These are phyloP conservation scores for Penicillium canariense DNA, from an alignment of 495 filamentous ascomycete genomes.

Conservation along the genomic window DNA sequence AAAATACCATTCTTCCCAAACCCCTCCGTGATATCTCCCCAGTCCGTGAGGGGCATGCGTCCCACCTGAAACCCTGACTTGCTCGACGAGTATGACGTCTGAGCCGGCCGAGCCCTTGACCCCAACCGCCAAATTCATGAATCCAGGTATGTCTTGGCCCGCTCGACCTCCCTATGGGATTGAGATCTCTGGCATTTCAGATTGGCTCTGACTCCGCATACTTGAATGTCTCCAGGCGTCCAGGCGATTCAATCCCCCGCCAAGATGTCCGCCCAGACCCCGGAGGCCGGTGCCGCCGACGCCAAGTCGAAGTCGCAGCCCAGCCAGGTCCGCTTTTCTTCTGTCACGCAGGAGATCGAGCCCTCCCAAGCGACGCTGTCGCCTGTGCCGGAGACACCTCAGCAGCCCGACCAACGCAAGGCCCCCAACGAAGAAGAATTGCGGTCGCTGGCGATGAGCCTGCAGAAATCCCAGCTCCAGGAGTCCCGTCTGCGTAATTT, in stretches of 20 bases:
- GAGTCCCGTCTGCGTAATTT: slow-evolving; percentile 80
- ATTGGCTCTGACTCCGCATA: slow-evolving; percentile 21
- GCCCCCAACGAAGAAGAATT: slow-evolving; percentile 55
- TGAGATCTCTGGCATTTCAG: background rate
- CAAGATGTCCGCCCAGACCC: slow-evolving; percentile 28
- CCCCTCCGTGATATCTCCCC: background rate
- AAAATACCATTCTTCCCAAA: background rate
- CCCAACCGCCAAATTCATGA: slow-evolving; percentile 24
- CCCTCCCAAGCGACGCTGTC: slow-evolving; percentile 33
- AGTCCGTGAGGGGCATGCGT: slow-evolving; percentile 37
- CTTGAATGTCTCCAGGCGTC: slow-evolving; percentile 15
- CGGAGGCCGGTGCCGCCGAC: slow-evolving; percentile 30
- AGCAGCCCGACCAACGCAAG: slow-evolving; percentile 29
- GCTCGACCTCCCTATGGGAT: slow-evolving; percentile 1
- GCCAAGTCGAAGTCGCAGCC: slow-evolving; percentile 35
- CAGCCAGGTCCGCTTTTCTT: slow-evolving; percentile 74
- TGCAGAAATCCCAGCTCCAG: slow-evolving; percentile 74
- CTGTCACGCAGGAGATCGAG: slow-evolving; percentile 74
- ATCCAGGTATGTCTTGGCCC: slow-evolving; percentile 37
- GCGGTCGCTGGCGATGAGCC: slow-evolving; percentile 64
- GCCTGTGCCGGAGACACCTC: slow-evolving; percentile 29
- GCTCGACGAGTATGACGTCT: slow-evolving; percentile 46
- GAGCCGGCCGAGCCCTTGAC: slow-evolving; percentile 32
- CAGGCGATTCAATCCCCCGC: slow-evolving; percentile 21
- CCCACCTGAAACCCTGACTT: slow-evolving; percentile 26